Percentiles rank a stretch among this genome's conserved stretches.
Conservation (phyloP, 106 monocot species). For the Acorus calamus region DNA sequence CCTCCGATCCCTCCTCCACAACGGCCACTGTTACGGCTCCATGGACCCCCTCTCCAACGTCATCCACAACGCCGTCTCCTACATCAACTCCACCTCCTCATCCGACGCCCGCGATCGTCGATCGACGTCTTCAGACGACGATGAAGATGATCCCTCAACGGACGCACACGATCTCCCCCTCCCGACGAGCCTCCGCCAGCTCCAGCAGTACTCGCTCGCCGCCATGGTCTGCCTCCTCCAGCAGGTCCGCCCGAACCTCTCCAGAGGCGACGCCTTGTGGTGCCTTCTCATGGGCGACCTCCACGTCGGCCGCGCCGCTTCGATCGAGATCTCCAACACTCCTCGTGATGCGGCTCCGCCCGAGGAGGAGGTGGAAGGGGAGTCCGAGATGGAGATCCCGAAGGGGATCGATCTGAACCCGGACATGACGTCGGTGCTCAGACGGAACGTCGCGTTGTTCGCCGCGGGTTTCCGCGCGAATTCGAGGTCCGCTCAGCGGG, state of each 20-base stretch:
- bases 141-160: neutral
- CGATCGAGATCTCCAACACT: conserved; percentile 36
- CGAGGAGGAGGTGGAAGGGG: neutral
- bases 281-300: conserved; percentile 81
- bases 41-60: conserved; percentile 9
- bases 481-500: neutral
- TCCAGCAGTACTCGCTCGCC: conserved; percentile 52
- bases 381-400: neutral
- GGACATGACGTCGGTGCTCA: conserved; percentile 13
- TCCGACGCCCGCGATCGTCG: neutral
- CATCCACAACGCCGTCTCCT: conserved; percentile 15
- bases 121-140: neutral
- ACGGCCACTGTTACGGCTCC: conserved; percentile 24
- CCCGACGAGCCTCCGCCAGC: conserved; percentile 40
- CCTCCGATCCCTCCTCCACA: conserved; percentile 50
- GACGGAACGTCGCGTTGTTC: conserved; percentile 8
- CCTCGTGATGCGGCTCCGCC: neutral
- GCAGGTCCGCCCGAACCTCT: neutral
- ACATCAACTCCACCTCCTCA: conserved; percentile 3
- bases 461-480: conserved; percentile 1
- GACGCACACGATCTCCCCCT: neutral
- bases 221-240: neutral
- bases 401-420: neutral
- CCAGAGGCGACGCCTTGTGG: conserved; percentile 83
- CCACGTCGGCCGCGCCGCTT: conserved; percentile 37